Evolutionary conservation across 176 grass and related monocot genomes (phyloP), one percentile per base, ranked within the genome.

Genomic region (Cenchrus purpureus): DNA sequence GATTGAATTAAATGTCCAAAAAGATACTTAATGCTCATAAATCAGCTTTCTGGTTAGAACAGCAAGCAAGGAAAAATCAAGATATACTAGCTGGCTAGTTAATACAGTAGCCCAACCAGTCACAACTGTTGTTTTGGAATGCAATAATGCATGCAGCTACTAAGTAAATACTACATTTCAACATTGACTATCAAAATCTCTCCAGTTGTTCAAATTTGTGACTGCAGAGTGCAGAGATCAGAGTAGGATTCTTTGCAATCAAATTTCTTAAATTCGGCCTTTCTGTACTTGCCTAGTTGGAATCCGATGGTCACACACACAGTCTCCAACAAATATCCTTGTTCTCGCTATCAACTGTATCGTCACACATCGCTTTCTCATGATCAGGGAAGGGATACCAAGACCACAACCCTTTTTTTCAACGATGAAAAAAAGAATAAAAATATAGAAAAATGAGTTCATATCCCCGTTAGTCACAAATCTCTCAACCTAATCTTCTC

Each of bases 401-500:
- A 4, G 12, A 10, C 15, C 60, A 9, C 4, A 3, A 40, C 37
- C 37, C 4, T 40, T 40, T 40, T 50, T 49, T 52, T 12, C 62
- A 52, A 73, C 15, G n/a, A 51, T 31, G 50, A 53, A 8, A 54
- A 65, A 66, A 3, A 31, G 0, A 65, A 32, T 2, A 37, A 52
- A 32, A 50, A 3, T 15, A 10, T 3, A 34, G 32, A 20, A 12
- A 29, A 51, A 8, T 34, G 25, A 65, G 45, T 66, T 22, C 25
- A 4, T 13, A 13, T 46, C 5, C 12, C 13, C 10, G 5, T 13
- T 11, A 10, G 22, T 28, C 4, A 22, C 13, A 29, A 64, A 6
- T 68, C 19, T 37, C 17, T 12, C 12, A 53, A 65, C 77, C 71
- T 65, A 60, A 70, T 85, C 61, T 80, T 5, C 32, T 17, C 15